Percentiles rank a stretch among this genome's conserved stretches.
These are phyloP conservation scores for Saccharomycopsis selenospora DNA, from an alignment of 805 yeast species.

Conservation along the genomic window DNA sequence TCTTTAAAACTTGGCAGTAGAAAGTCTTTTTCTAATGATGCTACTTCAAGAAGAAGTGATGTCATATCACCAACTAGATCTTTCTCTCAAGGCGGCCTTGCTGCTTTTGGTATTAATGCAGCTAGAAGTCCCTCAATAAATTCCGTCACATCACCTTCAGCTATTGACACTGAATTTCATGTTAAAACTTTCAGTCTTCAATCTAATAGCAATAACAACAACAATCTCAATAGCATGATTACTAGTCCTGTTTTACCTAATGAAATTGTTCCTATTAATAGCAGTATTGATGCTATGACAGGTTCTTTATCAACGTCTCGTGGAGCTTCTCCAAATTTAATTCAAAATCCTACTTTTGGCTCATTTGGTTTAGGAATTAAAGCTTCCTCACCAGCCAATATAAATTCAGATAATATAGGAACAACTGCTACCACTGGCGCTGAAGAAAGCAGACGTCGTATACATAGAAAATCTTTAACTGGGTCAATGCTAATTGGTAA, in stretches of 20 bases:
- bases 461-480: constrained; percentile 21
- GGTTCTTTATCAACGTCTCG: neutral
- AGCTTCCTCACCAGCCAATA: neutral
- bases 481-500: constrained; percentile 36
- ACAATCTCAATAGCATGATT: constrained; percentile 7
- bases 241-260: neutral
- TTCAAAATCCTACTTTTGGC: neutral
- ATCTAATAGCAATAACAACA: constrained; percentile 1
- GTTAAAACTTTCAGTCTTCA: constrained; percentile 17
- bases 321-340: neutral
- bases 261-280: neutral
- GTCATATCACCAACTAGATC: constrained; percentile 1
- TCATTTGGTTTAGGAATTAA: neutral
- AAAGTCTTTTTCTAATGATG: neutral
- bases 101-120: neutral
- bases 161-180: constrained; percentile 7
- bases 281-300: neutral
- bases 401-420: neutral
- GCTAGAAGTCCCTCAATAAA: constrained; percentile 7
- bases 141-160: constrained; percentile 8
- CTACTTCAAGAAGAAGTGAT: neutral
- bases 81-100: neutral
- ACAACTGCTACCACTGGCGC: neutral
- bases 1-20: neutral
- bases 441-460: constrained; percentile 5